Base-by-base conservation (phyloP, 2,329 filamentous ascomycete species). In the Curvularia hawaiiensis region DNA sequence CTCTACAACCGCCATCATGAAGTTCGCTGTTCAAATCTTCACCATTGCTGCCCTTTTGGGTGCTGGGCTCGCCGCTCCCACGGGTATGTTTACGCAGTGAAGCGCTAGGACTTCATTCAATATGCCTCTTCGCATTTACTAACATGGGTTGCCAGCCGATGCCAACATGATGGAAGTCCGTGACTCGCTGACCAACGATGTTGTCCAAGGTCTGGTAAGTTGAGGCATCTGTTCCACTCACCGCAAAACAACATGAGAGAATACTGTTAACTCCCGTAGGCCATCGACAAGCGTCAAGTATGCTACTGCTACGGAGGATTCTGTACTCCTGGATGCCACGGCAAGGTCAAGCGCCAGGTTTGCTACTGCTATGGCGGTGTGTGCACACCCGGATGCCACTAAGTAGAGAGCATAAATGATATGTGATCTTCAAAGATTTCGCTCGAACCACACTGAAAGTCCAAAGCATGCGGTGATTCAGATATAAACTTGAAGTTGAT, bases 291-390 rank as follows among this genome's bases (percentile, higher is more conserved):
- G 18, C 47, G 47, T 12, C 35, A 50, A 9, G 40, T 45, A 28
- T 52, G 50, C 30, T 52, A 52, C 50, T 52, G 50, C 50, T 52
- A 52, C 10, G 50, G 50, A 16, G 50, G 50, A 12, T 24, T 44
- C 14, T 52, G 50, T 22, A 52, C 39, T 18, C 39, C 50, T 12
- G 50, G 50, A 5, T 52, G 50, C 16, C 30, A 26, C 16, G 30
- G 18, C 31, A 28, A 31, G 38, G 47, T 40, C 7, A 50, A 50
- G 24, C 47, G 47, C n/a, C 47, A 50, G 20, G 40, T 45, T 18
- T 52, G 50, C 30, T 45, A 52, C 30, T 52, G 50, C 50, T 52
- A 52, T 20, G 50, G 50, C 3, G 50, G 50, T 12, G 30, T 52
- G 3, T 52, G 50, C 40, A 52, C 39, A 12, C 39, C 50, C 16